These are phyloP conservation scores for Hyphopichia pseudoburtonii DNA, from an alignment of 1,139 yeast species.

Conservation along the genomic window DNA sequence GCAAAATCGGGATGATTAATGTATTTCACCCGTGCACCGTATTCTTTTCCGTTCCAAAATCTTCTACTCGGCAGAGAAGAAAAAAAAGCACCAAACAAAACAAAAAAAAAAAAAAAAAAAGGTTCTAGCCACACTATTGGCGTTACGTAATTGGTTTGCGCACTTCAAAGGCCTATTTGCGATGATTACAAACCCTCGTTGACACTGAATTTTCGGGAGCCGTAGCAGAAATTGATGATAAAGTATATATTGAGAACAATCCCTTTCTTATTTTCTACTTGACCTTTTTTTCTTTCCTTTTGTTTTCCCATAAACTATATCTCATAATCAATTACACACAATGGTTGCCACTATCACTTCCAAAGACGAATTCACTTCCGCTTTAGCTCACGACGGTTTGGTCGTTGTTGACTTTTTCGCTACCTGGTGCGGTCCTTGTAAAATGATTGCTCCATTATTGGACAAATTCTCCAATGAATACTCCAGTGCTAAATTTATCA, in stretches of 20 bases:
- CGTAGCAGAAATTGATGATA: too few species aligned
- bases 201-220: too few species aligned
- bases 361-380: slow-evolving; percentile 61
- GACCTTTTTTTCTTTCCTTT: neutral
- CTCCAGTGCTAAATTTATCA: slow-evolving; percentile 65
- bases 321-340: slow-evolving; percentile 10
- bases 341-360: slow-evolving; percentile 45
- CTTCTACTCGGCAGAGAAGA: neutral
- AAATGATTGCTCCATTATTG: slow-evolving; percentile 76
- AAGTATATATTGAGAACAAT: too few species aligned
- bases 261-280: too few species aligned
- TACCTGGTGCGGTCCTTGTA: slow-evolving; percentile 94
- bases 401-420: slow-evolving; percentile 87
- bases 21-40: too few species aligned
- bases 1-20: too few species aligned
- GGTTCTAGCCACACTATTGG: neutral
- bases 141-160: neutral
- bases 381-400: slow-evolving; percentile 54
- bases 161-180: too few species aligned
- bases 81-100: neutral
- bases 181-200: too few species aligned
- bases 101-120: too few species aligned
- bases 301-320: neutral
- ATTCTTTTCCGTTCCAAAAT: neutral
- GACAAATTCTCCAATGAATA: slow-evolving; percentile 56